Evolutionary conservation across 2,329 filamentous ascomycete genomes (phyloP), one percentile per base, ranked within the genome.

Genomic region (Exophiala phaeomuriformis): DNA sequence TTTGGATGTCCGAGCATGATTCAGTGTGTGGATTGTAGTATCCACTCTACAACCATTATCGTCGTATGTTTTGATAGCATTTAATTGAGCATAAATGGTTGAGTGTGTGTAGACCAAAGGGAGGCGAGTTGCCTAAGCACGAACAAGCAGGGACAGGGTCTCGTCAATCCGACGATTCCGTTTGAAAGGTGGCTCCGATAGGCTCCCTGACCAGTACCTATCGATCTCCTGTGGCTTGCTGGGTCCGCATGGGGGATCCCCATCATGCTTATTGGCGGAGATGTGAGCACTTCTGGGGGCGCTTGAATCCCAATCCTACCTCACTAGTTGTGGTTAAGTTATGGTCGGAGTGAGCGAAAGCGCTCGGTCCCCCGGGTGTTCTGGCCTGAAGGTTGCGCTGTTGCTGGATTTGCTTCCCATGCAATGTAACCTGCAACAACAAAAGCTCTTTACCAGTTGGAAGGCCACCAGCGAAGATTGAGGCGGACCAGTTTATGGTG

Each of bases 91-190:
- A 47, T 37, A 48, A 42, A 55, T 28, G 29, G 46, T 19, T 49
- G 47, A 42, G 52, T 41, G 33, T 30, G 37, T 31, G 39, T 7
- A 12, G 30, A n/a, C n/a, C 47, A 31, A 28, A 42, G 43, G 47
- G 52, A 51, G 52, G 52, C 52, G 52, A 55, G 52, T 47, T 31
- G 39, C 28, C 19, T 41, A 27, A 41, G 39, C 39, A 10, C 28
- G 12, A 5, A 28, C 39, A 41, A 28, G 19, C 6, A 45, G 47
- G 42, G 30, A 10, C 29, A 43, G 42, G 47, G 27, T 37, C 49
- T 33, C 19, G 19, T 19, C 12, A 43, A 57, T 54, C 55, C 55
- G 52, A 50, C 41, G 12, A 55, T 52, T 52, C 55, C 55, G 55
- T 49, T 45, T 45, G 27, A 6, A 12, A 41, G 32, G 45, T 35